These are phyloP conservation scores for Zalaria obscura DNA, from an alignment of 2,329 filamentous ascomycete species.

Conservation along the genomic window DNA sequence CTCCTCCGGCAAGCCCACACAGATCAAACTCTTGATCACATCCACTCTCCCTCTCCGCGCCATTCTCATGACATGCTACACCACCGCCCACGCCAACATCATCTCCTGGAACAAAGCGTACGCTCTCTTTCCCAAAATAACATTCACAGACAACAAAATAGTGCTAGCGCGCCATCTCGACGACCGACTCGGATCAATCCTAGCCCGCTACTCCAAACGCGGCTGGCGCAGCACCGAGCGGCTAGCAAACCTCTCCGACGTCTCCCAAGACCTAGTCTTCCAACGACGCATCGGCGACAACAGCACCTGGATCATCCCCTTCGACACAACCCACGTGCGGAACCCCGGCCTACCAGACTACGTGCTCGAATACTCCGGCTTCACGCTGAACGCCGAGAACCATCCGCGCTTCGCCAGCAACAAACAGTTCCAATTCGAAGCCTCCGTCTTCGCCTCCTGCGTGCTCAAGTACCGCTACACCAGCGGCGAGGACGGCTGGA, in stretches of 20 bases:
- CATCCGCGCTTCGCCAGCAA: neutral
- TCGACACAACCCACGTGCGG: neutral
- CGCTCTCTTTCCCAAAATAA: conserved; percentile 4
- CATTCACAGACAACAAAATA: conserved; percentile 2
- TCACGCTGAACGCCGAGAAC: conserved; percentile 1
- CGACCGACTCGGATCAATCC: conserved; percentile 1
- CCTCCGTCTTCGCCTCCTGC: conserved; percentile 2
- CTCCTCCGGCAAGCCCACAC: neutral
- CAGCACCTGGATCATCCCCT: conserved; percentile 1
- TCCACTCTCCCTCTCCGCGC: conserved; percentile 1
- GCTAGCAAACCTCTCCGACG: neutral
- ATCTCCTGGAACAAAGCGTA: conserved; percentile 6
- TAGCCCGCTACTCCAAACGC: neutral
- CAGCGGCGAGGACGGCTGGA: conserved; percentile 1
- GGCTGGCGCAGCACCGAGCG: conserved; percentile 1
- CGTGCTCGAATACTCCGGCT: conserved; percentile 1
- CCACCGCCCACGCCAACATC: conserved; percentile 4
- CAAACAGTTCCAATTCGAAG: conserved; percentile 1
- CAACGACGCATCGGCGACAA: conserved; percentile 2
- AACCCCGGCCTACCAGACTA: neutral
- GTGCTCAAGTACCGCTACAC: conserved; percentile 3
- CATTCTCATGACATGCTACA: conserved; percentile 1
- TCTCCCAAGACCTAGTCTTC: neutral
- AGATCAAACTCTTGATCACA: conserved; percentile 3
- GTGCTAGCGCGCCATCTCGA: conserved; percentile 1